Base-by-base conservation (phyloP, 768 basidiomycete genomes). In the Omphalotus guepiniiformis region DNA sequence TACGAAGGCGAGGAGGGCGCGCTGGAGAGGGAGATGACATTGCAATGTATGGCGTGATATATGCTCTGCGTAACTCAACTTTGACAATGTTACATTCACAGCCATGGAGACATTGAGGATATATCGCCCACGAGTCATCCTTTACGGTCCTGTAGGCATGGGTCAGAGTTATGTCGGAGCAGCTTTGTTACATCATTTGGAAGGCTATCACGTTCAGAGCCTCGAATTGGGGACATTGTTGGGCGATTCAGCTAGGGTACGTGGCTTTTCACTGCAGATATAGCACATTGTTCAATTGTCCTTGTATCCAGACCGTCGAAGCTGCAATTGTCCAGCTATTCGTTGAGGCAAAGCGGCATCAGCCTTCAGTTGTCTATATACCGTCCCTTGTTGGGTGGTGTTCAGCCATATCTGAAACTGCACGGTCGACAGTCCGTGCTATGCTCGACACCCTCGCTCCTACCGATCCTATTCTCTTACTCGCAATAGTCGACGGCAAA, bases 301-400 rank as follows among this genome's bases (percentile, higher is more conserved):
- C 12, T 37, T 23, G 28, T 23, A 43, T 41, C 5, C 46, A 95
- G 93, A 91, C 91, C 1, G 67, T 82, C 4, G 96, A 99, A 66
- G 90, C 96, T 1, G 86, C 90, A 2, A 83, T 97, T 45, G 92
- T 97, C 3, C 94, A 98, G 56, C 74, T 96, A 15, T 97, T 99
- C 59, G 78, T 94, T 18, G 96, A 99, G 63, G 96, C 95, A 1
- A 98, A 97, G 62, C 83, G 95, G 22, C 91, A 96, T 61, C 93
- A 95, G 56, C 96, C 96, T 0, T 93, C 93, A 0, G 85, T 98
- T 29, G 79, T 99, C 39, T 98, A 94, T 64, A 90, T 99, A 25
- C 95, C 95, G 0, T 88, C 91, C 1, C 78, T 99, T 5, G 58
- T 80, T 1, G 79, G 84, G 1, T 98, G 94, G 93, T 88, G 87